Evolutionary conservation across 805 yeast species (phyloP), one percentile per base, ranked within the genome.

Genomic region (Priceomyces fermenticarens): DNA sequence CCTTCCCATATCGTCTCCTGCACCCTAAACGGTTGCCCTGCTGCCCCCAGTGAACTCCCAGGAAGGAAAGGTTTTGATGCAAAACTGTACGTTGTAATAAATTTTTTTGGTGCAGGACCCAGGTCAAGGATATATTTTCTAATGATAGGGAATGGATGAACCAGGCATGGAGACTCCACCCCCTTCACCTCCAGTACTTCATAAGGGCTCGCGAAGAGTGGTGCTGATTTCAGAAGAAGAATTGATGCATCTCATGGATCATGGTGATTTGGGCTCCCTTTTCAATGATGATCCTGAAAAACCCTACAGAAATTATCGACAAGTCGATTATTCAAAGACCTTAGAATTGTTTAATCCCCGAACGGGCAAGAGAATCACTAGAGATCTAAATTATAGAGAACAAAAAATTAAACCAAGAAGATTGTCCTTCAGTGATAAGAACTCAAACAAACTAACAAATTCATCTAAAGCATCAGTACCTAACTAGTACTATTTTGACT

Each of bases 321-420:
- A 20, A n/a, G 40, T 55, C 36, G 60, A 63, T 38, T 68, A 61
- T 43, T 64, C 62, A 14, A 55, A 64, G 11, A 69, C 66, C 36
- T 55, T 67, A 38, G 77, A 73, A 45, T 52, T 63, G 43, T 48
- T 71, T 26, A 64, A 72, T 51, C 65, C 60, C 42, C 64, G 63
- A 38, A 71, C 75, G 0, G 78, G 77, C 2, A 58, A 70, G 41
- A 59, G 58, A 20, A 51, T 58, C 5, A 51, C 58, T 8, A 51
- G 54, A 35, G 48, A 52, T 26, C 46, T 72, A 30, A 55, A 62
- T 15, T 58, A 57, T 11, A 46, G 44, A 8, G 67, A 70, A 35
- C 51, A 56, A 34, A 51, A 51, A 5, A 55, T 70, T 31, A 66
- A 63, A 49, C 78, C 79, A 0, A 69, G 57, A 39, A 57, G 52